These are phyloP conservation scores for Penicillium taxi DNA, from an alignment of 495 filamentous ascomycete species.

Conservation along the genomic window DNA sequence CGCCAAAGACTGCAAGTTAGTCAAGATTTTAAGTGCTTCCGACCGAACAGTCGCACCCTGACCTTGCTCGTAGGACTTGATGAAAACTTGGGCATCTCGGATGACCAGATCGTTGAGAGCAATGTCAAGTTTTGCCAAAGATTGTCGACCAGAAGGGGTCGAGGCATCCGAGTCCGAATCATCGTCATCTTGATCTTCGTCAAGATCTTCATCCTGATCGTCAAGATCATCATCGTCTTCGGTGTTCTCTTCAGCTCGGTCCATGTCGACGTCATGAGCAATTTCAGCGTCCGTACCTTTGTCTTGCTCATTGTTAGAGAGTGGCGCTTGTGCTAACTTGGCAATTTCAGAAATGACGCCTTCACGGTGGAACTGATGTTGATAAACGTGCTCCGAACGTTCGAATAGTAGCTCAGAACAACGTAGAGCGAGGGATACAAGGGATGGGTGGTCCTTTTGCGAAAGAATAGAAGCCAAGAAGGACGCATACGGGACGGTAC, in stretches of 20 bases:
- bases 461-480: constrained; percentile 93
- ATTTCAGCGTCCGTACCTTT: constrained; percentile 5
- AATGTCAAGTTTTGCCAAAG: constrained; percentile 43
- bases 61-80: constrained; percentile 73
- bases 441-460: constrained; percentile 82
- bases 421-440: constrained; percentile 80
- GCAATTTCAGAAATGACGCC: constrained; percentile 88
- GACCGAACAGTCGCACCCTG: constrained; percentile 63
- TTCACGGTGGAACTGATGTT: constrained; percentile 94
- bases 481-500: constrained; percentile 93
- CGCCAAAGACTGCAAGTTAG: constrained; percentile 63
- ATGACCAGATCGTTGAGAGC: constrained; percentile 67
- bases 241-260: constrained; percentile 4
- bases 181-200: constrained; percentile 55
- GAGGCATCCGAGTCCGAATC: constrained; percentile 62
- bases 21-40: constrained; percentile 68
- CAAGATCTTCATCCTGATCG: constrained; percentile 52
- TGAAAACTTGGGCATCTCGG: constrained; percentile 66
- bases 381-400: constrained; percentile 78
- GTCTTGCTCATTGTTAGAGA: constrained; percentile 31
- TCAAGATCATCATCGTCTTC: constrained; percentile 47
- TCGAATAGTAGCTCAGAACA: constrained; percentile 81
- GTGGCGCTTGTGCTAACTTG: constrained; percentile 56
- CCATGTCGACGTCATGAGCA: constrained; percentile 15
- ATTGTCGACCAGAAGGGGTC: constrained; percentile 42